Conservation (phyloP, 768 basidiomycete species). For the Phlebiopsis gigantea region DNA sequence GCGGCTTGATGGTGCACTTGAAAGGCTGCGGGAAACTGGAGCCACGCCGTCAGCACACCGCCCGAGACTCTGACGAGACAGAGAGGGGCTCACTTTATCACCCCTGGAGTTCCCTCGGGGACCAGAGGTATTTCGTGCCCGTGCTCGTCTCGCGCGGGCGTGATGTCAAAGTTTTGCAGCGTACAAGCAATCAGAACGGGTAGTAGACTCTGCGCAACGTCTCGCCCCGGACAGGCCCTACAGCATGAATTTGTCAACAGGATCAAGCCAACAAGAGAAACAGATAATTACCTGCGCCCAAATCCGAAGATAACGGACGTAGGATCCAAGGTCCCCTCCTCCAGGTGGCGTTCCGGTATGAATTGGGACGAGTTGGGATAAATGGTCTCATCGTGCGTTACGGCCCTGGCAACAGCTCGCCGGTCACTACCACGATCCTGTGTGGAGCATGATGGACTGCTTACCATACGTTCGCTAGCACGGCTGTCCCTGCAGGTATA, state of each 20-base stretch:
- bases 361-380: conserved; percentile 29
- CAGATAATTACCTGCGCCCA: background rate
- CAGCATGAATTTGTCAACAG: background rate
- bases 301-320: conserved; percentile 5
- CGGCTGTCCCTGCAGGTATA: conserved; percentile 9
- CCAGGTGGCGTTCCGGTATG: conserved; percentile 28
- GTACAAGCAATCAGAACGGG: background rate
- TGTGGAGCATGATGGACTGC: background rate
- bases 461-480: conserved; percentile 1
- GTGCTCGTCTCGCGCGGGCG: background rate
- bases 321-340: background rate
- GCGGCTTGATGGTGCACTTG: conserved; percentile 38
- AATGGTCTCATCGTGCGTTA: conserved; percentile 44
- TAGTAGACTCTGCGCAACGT: background rate
- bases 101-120: background rate
- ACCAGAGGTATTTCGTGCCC: background rate
- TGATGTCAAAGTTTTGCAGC: background rate
- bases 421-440: background rate
- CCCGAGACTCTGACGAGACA: no score
- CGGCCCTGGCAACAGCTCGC: conserved; percentile 6
- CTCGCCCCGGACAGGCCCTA: background rate
- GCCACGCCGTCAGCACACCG: background rate
- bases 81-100: background rate
- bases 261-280: no score
- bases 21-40: conserved; percentile 46